Evolutionary conservation across 78 protist species (phyloP), one percentile per base, ranked within the genome.

Genomic region (Creolimax fragrantissima): DNA sequence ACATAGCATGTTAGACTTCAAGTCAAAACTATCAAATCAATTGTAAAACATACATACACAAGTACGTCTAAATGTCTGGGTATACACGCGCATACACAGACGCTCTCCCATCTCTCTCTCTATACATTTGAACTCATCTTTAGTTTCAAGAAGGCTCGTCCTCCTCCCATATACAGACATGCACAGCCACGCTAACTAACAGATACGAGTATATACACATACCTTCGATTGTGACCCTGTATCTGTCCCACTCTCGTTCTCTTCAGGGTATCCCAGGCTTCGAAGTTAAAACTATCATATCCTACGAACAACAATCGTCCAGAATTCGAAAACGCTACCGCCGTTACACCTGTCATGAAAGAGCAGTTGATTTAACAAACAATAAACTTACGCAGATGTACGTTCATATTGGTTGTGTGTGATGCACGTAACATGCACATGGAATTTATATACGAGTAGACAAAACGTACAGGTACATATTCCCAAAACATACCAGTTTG

Each of bases 191-290:
- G 74, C 74, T 32, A 17, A 58, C 24, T 58, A 58, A 0, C 74
- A 2, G 39, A 17, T 58, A 58, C 24, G 39, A 58, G 24, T 17
- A 1, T 58, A 0, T 58, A 24, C 1, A 1, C 0, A 58, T 58
- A 58, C 74, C 74, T 58, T 58, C 74, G 74, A 81, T 97, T 98
- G 88, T 98, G 99, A 41, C 96, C 96, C 24, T 90, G 47, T 42
- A 97, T 94, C 24, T 91, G 90, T 11, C 88, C 93, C 3, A 96
- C 94, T 42, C 93, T 93, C 58, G 67, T 91, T 36, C 98, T 98
- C 88, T 92, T 95, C 66, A 98, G 94, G 2, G 98, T 95, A 90
- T 98, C 99, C 99, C 99, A 98, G 42, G 96, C 96, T 89, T 96
- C 92, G 95, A 96, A 96, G 94, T 96, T 90, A 93, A 92, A 96